Base-by-base conservation (phyloP, 371 early-diverging fungal species). In the Catenaria anguillulae region DNA sequence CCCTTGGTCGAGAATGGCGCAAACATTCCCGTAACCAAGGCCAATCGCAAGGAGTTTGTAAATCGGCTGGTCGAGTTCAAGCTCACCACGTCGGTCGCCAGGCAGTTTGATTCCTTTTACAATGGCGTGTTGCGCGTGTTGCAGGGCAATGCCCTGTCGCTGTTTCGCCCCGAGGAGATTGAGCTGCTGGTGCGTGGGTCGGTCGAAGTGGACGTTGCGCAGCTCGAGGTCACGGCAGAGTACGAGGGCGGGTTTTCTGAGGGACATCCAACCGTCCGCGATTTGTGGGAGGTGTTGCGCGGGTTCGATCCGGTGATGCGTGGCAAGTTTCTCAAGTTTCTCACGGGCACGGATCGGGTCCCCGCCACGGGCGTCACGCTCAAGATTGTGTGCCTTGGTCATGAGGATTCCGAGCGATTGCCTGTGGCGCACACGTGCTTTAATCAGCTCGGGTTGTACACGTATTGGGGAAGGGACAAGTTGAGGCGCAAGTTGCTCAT, bases 361-460 rank as follows among this genome's bases (percentile, higher is more conserved):
- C 97, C 97, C 15, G 87, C 92, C 6, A 87, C 88, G 23, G 93
- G 93, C 2, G 81, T 88, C 19, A 80, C 84, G 46, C 82, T 92
- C 62, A 86, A 87, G 66, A 84, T 93, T 33, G 78, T 83, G 0
- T 83, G 87, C 60, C 75, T 90, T 33, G 92, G 77, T 48, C 88
- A 83, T 33, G 65, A 64, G 33, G 73, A 71, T 34, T 56, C 34
- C n/a, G 13, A 33, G 61, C 42, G 45, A 43, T 62, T 94, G 50
- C 98, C 97, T 0, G 80, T 84, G 35, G 88, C 98, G 17, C 97
- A 95, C 71, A 98, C 98, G 0, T 98, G 98, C 69, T 97, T 97
- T 69, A 99, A 93, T 67, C 94, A 93, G 68, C 69, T 96, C 65
- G 85, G 89, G 21, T 68, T 94, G 24, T 91, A 88, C 66, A 71